These are phyloP conservation scores for Pseudogymnoascus sp. DNA, from an alignment of 2,329 filamentous ascomycete species.

Conservation along the genomic window DNA sequence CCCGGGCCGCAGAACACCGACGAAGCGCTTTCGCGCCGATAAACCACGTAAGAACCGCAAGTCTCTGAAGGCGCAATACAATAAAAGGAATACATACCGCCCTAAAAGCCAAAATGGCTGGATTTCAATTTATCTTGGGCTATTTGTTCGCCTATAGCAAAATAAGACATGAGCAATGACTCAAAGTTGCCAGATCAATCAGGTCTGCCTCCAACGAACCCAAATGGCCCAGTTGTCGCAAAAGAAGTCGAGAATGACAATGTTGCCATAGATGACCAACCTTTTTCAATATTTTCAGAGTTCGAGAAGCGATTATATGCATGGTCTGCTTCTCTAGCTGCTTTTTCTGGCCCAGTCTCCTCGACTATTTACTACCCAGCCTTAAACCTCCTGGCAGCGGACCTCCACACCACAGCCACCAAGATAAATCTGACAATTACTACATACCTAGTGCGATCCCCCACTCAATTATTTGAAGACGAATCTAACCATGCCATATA, in stretches of 20 bases:
- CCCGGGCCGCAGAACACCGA: not conserved
- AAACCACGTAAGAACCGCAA: not conserved
- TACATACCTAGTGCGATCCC: constrained; percentile 20
- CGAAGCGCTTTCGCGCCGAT: not conserved
- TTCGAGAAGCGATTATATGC: not conserved
- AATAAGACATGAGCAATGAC: not conserved
- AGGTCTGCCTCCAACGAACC: not conserved
- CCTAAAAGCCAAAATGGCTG: not conserved
- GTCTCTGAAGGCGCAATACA: not conserved
- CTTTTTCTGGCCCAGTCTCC: constrained; percentile 14
- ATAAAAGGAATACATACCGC: not conserved
- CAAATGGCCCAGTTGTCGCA: not conserved
- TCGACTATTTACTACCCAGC: constrained; percentile 24
- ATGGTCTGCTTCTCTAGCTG: constrained; percentile 11
- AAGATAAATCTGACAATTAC: constrained; percentile 25
- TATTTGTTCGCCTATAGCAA: not conserved
- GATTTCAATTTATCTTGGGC: not conserved
- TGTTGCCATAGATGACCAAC: not conserved
- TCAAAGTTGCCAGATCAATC: constrained; percentile 1
- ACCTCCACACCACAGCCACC: constrained; percentile 19
- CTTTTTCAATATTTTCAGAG: not conserved
- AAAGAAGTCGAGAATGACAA: not conserved
- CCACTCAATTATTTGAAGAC: not conserved
- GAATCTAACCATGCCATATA: constrained; percentile 18
- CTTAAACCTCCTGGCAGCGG: constrained; percentile 17